These are phyloP conservation scores for Cymbidium sinense DNA, from an alignment of 106 monocot species.

Conservation along the genomic window DNA sequence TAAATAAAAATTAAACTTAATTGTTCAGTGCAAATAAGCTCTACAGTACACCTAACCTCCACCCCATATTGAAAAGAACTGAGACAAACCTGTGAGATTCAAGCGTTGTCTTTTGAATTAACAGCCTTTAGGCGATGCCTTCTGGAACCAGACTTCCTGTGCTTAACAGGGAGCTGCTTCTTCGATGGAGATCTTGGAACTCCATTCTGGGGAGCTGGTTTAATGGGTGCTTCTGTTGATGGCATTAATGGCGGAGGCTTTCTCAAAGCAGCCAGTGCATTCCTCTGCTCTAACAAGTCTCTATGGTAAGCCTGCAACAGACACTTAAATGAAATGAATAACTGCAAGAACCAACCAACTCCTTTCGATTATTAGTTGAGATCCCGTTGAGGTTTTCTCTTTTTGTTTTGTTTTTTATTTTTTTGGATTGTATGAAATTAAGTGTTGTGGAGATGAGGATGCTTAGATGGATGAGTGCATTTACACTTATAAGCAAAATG, in stretches of 20 bases:
- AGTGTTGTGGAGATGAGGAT: too few relatives aligned
- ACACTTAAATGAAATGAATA: not conserved
- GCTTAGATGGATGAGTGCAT: too few relatives aligned
- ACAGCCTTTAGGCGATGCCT: not conserved
- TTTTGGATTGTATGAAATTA: too few relatives aligned
- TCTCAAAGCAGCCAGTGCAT: not conserved
- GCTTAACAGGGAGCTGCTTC: not conserved
- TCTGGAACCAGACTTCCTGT: constrained; percentile 3
- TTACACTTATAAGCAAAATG: too few relatives aligned
- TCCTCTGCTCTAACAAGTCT: constrained; percentile 11
- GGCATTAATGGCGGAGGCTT: not conserved
- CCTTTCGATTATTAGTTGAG: too few relatives aligned
- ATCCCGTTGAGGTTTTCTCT: too few relatives aligned
- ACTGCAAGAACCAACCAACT: too few relatives aligned
- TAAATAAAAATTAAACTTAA: not conserved
- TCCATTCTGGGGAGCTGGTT: not conserved
- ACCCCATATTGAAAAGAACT: not conserved
- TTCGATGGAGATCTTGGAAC: not conserved
- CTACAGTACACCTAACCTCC: not conserved
- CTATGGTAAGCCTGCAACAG: constrained; percentile 10
- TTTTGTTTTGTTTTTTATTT: not conserved
- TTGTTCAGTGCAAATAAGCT: not conserved
- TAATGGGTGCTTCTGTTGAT: not conserved
- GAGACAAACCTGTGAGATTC: not conserved
- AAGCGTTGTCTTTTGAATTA: not conserved